phyloP scores from a whole-genome alignment of 176 grass and related monocot species.

The Metroxylon sagu region DNA sequence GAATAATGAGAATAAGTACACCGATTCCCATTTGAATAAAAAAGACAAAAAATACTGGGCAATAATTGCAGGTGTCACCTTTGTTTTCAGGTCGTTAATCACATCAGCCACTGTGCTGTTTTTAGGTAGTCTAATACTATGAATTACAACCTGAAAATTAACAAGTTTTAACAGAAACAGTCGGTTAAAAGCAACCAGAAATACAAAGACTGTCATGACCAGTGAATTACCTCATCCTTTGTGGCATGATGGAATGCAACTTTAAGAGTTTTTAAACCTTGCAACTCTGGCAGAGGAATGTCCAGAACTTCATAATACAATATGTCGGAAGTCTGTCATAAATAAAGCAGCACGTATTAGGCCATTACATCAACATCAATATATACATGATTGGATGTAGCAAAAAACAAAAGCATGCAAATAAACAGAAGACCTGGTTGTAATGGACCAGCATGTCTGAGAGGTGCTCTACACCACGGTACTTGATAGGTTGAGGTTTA shows the following conservation, averaged over 20 bases:
- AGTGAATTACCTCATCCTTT: slow-evolving; percentile 65
- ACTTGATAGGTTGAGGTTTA: slow-evolving; percentile 86
- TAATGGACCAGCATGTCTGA: slow-evolving; percentile 93
- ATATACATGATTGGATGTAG: too few species aligned
- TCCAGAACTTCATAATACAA: slow-evolving; percentile 96
- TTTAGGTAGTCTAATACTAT: slow-evolving; percentile 82
- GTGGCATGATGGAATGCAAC: slow-evolving; percentile 91
- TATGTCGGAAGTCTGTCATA: slow-evolving; percentile 70
- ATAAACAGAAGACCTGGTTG: slow-evolving; percentile 49
- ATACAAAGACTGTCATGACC: too few species aligned
- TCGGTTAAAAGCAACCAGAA: too few species aligned
- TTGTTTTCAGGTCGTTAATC: slow-evolving; percentile 79
- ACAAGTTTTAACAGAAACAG: too few species aligned
- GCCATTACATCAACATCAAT: too few species aligned
- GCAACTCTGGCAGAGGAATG: slow-evolving; percentile 88
- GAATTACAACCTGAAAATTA: slow-evolving; percentile 55
- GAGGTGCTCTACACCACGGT: slow-evolving; percentile 69
- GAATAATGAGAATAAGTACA: background rate
- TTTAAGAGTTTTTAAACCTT: slow-evolving; percentile 90
- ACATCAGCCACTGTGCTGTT: slow-evolving; percentile 88
- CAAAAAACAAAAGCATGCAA: background rate
- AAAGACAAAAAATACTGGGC: background rate
- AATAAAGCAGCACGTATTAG: background rate
- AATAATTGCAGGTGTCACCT: slow-evolving; percentile 33
- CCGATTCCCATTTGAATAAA: background rate